Evolutionary conservation across 75 land plant genomes (phyloP).

Genomic region (Larix kaempferi): DNA sequence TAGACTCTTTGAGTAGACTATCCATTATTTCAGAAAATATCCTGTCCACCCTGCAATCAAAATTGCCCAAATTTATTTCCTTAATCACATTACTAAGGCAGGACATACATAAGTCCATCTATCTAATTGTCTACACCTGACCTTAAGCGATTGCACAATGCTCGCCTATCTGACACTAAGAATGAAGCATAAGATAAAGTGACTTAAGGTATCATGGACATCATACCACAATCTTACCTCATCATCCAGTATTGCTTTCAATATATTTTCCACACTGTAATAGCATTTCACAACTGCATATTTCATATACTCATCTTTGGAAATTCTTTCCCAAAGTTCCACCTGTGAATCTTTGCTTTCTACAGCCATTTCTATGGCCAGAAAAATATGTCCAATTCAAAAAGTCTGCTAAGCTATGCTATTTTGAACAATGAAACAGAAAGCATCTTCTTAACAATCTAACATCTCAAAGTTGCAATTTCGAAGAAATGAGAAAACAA

Average conservation of each 20-base stretch:
- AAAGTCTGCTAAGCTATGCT: neutral
- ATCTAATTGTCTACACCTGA: neutral
- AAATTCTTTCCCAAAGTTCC: conserved; percentile 81
- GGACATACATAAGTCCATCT: neutral
- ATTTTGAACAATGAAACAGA: neutral
- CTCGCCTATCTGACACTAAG: neutral
- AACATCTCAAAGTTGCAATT: neutral
- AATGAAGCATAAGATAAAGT: neutral
- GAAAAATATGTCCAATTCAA: conserved; percentile 47
- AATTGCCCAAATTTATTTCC: neutral
- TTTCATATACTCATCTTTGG: conserved; percentile 82
- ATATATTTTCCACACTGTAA: conserved; percentile 33
- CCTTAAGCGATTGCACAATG: too few relatives aligned
- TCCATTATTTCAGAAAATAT: conserved; percentile 52
- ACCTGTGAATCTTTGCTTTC: conserved; percentile 65
- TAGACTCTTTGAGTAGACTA: conserved; percentile 26
- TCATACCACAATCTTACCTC: conserved; percentile 67
- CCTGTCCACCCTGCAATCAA: conserved; percentile 59
- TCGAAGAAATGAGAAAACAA: neutral
- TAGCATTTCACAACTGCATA: conserved; percentile 84
- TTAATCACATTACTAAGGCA: neutral
- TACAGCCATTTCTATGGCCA: conserved; percentile 77
- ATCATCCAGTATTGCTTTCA: conserved; percentile 46
- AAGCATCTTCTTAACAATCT: neutral
- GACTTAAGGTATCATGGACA: neutral